Evolutionary conservation across 2,329 filamentous ascomycete species (phyloP).

Genomic region (Cercospora berteroae): DNA sequence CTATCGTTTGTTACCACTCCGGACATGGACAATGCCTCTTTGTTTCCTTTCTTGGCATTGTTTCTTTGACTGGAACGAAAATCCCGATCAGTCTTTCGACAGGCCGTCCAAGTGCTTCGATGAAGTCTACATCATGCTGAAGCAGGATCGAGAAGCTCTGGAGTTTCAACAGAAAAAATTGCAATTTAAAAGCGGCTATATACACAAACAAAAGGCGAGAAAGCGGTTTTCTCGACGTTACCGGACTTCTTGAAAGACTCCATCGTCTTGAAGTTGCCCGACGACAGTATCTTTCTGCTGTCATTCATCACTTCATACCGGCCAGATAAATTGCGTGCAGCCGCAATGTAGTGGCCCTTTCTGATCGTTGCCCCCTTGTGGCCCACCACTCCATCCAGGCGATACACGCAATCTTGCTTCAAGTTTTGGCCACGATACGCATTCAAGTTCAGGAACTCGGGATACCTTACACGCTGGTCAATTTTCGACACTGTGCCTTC

Average conservation of each 20-base stretch:
- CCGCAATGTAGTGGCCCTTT: constrained; percentile 12
- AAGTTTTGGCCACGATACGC: background rate
- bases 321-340: background rate
- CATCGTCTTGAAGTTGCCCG: background rate
- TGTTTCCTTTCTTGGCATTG: background rate
- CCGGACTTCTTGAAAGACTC: background rate
- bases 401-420: constrained; percentile 12
- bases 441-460: constrained; percentile 7
- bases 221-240: background rate
- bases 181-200: background rate
- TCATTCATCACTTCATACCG: background rate
- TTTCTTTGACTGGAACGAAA: background rate
- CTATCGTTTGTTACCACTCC: background rate
- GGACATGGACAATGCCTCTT: background rate
- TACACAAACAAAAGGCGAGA: background rate
- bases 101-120: background rate
- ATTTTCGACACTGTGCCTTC: background rate
- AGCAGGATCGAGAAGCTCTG: background rate
- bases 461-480: background rate
- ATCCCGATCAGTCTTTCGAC: background rate
- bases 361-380: background rate
- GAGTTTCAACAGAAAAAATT: background rate
- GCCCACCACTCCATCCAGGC: constrained; percentile 16
- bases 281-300: background rate
- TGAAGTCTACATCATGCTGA: background rate